Evolutionary conservation across 2,329 filamentous ascomycete species (phyloP), one percentile per base, ranked within the genome.

Genomic region (Xylaria multiplex): DNA sequence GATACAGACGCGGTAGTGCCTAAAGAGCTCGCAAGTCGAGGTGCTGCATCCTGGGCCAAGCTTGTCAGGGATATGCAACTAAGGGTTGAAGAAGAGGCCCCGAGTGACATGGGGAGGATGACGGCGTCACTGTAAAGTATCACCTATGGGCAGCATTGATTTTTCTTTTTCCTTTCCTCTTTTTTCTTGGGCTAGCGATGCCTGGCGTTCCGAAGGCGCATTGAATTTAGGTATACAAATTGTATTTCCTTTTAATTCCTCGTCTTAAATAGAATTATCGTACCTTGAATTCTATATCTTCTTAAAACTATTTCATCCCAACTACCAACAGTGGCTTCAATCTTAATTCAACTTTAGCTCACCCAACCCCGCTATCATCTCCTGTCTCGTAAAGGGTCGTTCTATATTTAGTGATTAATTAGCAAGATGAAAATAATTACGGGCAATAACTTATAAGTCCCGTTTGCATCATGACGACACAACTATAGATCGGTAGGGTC

Each of bases 1-100:
- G 84, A 89, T 64, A 74, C 78, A 9, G 83, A 83, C 9, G 78
- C 84, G 0, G 78, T 76, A 0, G 82, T 86, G 13, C 88, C 89
- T 0, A 84, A 82, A 74, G 81, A 83, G 64, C 63, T 78, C 24
- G 76, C 76, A 2, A 71, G 72, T 30, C 73, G 76, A 9, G 76
- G 76, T 6, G 76, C 75, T 6, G 59, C 58, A 2, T 74, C 76
- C 11, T 78, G 75, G 75, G 62, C 60, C 32, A 77, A 76, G 68
- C 70, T 78, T 5, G 70, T 75, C 4, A 67, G 69, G 56, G 76
- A 77, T 48, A 72, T 77, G 75, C 69, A 71, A 49, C 32, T 77
- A 43, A 68, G 65, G 13, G 64, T 68, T 3, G 72, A 76, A 6
- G 65, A 53, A 7, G 65, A 53, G 22, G 2, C 40, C 4, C 42